Evolutionary conservation across 257 asterid genomes (phyloP).

Genomic region (Coffea canephora): DNA sequence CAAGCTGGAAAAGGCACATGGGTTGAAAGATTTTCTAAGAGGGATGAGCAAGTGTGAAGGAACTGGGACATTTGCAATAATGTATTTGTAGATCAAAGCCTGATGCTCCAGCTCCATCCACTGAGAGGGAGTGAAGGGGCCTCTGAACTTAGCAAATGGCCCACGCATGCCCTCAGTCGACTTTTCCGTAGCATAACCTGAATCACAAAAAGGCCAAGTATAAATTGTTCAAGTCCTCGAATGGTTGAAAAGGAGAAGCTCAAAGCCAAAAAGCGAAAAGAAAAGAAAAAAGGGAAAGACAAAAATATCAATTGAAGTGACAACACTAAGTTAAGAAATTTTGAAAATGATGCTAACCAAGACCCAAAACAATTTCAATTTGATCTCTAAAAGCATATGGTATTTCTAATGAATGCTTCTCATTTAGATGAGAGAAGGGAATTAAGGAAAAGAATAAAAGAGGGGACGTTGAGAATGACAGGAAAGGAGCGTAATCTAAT

Average conservation of each 20-base stretch:
- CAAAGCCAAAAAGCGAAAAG: background rate
- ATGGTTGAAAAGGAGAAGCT: slow-evolving; percentile 8
- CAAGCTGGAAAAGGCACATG: slow-evolving; percentile 46
- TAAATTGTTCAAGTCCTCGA: background rate
- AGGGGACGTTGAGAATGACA: slow-evolving; percentile 16
- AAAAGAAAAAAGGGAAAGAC: background rate
- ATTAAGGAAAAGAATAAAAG: slow-evolving; percentile 6
- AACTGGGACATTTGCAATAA: slow-evolving; percentile 75
- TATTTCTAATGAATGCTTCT: background rate
- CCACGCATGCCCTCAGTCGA: slow-evolving; percentile 44
- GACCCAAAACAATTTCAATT: background rate
- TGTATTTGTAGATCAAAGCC: slow-evolving; percentile 82
- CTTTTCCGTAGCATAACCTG: slow-evolving; percentile 38
- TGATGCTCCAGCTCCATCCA: slow-evolving; percentile 96
- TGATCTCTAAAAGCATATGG: slow-evolving; percentile 5
- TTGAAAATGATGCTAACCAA: slow-evolving; percentile 7
- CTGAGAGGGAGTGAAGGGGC: slow-evolving; percentile 87
- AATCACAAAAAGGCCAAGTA: slow-evolving; percentile 12
- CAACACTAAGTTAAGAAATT: background rate
- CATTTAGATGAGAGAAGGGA: background rate
- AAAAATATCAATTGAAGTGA: background rate
- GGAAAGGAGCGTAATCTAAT: slow-evolving; percentile 4
- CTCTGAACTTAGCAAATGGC: slow-evolving; percentile 49
- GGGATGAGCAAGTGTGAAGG: slow-evolving; percentile 76
- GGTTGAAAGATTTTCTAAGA: slow-evolving; percentile 63